Evolutionary conservation across 768 basidiomycete species (phyloP).

Genomic region (Boletus speciosus): DNA sequence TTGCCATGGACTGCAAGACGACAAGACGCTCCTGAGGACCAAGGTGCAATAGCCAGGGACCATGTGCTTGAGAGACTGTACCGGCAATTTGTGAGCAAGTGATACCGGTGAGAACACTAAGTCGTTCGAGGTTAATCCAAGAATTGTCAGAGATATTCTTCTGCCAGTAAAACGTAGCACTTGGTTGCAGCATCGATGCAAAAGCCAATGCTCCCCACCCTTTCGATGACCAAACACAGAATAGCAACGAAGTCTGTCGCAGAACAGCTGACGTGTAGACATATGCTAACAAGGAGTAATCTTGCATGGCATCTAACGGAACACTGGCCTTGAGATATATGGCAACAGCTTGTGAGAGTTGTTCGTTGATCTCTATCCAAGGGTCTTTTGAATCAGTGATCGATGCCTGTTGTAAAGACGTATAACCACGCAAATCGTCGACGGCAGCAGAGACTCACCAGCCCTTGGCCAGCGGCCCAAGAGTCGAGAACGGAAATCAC

Average conservation of each 20-base stretch:
- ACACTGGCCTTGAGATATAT: constrained; percentile 61
- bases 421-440: background rate
- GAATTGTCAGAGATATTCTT: constrained; percentile 51
- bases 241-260: constrained; percentile 70
- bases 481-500: constrained; percentile 77
- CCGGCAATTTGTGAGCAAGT: constrained; percentile 63
- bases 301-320: constrained; percentile 48
- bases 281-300: constrained; percentile 61
- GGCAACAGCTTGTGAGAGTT: constrained; percentile 55
- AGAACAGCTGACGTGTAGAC: constrained; percentile 66
- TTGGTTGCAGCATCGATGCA: constrained; percentile 68
- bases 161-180: constrained; percentile 54
- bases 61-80: constrained; percentile 70
- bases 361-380: constrained; percentile 78
- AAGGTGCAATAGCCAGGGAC: constrained; percentile 83
- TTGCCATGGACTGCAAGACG: constrained; percentile 66
- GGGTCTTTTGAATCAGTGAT: constrained; percentile 54
- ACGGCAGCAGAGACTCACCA: constrained; percentile 45
- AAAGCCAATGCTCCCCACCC: constrained; percentile 84
- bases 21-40: constrained; percentile 71
- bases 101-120: constrained; percentile 67
- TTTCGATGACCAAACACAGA: constrained; percentile 80
- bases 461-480: constrained; percentile 73
- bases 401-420: constrained; percentile 49
- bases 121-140: constrained; percentile 56